These are phyloP conservation scores for Dactylonectria estremocensis DNA, from an alignment of 2,329 filamentous ascomycete genomes.

Conservation along the genomic window DNA sequence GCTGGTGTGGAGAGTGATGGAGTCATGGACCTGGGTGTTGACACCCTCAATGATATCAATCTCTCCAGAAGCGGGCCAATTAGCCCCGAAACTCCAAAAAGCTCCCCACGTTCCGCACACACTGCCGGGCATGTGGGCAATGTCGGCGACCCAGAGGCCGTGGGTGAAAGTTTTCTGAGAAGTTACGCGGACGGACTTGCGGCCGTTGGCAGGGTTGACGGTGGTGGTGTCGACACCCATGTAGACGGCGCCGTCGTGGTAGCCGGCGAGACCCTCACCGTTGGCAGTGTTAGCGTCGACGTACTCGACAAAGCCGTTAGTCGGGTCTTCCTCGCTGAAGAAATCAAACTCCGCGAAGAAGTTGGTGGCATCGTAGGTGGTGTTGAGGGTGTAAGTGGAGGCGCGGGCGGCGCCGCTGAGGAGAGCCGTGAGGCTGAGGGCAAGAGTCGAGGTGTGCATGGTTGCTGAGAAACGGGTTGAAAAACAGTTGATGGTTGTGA, in stretches of 20 bases:
- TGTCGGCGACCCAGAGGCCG: constrained; percentile 81
- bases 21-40: constrained; percentile 72
- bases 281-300: constrained; percentile 72
- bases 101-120: constrained; percentile 84
- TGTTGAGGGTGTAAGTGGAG: constrained; percentile 61
- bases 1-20: constrained; percentile 78
- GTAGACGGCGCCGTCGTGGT: constrained; percentile 70
- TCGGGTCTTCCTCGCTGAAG: constrained; percentile 75
- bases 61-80: constrained; percentile 80
- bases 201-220: constrained; percentile 69
- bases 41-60: constrained; percentile 88
- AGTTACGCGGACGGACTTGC: constrained; percentile 78
- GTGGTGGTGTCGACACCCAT: constrained; percentile 79
- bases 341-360: constrained; percentile 72
- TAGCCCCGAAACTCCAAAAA: constrained; percentile 77
- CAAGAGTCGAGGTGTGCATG: constrained; percentile 45
- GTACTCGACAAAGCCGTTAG: constrained; percentile 82
- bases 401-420: constrained; percentile 47
- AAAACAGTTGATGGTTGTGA: neutral
- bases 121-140: constrained; percentile 82
- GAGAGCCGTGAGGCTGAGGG: constrained; percentile 51
- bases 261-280: constrained; percentile 70
- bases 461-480: constrained; percentile 39
- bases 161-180: constrained; percentile 77
- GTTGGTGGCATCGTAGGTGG: constrained; percentile 66